These are phyloP conservation scores for Pisolithus tinctorius DNA, from an alignment of 768 basidiomycete species.

Conservation along the genomic window DNA sequence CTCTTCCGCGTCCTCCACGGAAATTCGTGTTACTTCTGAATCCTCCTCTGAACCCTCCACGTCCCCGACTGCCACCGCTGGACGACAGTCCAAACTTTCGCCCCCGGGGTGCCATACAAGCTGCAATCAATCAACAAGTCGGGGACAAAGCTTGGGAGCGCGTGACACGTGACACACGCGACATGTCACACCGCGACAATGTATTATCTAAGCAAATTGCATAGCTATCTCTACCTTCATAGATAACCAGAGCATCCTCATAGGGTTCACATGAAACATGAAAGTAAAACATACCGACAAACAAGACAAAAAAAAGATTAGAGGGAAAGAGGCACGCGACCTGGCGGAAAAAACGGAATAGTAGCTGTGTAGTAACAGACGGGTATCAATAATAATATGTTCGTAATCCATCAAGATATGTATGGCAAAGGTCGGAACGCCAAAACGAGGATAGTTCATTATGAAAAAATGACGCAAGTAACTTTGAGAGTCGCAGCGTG, in stretches of 20 bases:
- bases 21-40: constrained; percentile 27
- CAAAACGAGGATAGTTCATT: not conserved
- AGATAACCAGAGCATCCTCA: too few species aligned
- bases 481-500: too few species aligned
- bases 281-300: too few species aligned
- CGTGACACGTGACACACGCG: constrained; percentile 19
- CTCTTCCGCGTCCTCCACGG: constrained; percentile 46
- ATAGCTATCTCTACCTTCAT: too few species aligned
- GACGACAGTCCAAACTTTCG: constrained; percentile 50
- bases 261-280: too few species aligned
- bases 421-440: not conserved
- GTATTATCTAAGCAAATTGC: too few species aligned
- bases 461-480: too few species aligned
- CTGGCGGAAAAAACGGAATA: not conserved
- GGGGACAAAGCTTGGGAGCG: not conserved
- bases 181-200: constrained; percentile 12
- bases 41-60: constrained; percentile 35
- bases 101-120: constrained; percentile 37
- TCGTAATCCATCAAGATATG: not conserved
- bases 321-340: too few species aligned
- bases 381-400: not conserved
- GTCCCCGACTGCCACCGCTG: constrained; percentile 35
- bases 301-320: too few species aligned
- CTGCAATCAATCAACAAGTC: not conserved
- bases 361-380: not conserved